These are phyloP conservation scores for Boletus subcaerulescens DNA, from an alignment of 768 basidiomycete species.

Conservation along the genomic window DNA sequence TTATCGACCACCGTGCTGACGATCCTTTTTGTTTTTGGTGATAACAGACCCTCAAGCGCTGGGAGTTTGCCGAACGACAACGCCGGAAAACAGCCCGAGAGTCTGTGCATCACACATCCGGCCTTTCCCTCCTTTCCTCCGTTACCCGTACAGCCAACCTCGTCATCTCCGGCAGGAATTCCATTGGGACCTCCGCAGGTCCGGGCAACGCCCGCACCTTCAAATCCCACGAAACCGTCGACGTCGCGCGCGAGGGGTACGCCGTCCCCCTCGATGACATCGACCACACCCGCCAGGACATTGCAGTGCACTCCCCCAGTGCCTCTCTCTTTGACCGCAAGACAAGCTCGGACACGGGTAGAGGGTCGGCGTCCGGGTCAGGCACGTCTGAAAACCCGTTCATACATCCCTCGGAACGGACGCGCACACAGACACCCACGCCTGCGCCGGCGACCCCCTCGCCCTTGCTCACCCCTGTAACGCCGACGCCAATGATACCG, in stretches of 20 bases:
- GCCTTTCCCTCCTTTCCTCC: conserved; percentile 51
- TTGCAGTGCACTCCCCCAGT: conserved; percentile 32
- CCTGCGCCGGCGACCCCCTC: no score
- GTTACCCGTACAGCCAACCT: conserved; percentile 58
- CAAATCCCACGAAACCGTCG: conserved; percentile 50
- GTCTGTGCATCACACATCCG: conserved; percentile 31
- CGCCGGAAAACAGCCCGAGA: conserved; percentile 72
- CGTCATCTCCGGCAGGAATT: conserved; percentile 48
- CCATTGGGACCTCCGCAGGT: conserved; percentile 28
- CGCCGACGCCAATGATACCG: not conserved
- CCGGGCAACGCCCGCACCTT: conserved; percentile 41
- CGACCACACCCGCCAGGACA: conserved; percentile 33
- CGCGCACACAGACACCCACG: not conserved
- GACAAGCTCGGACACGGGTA: conserved; percentile 9
- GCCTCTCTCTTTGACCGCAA: conserved; percentile 18
- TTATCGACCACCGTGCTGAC: conserved; percentile 1
- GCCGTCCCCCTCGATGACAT: conserved; percentile 54
- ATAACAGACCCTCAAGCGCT: conserved; percentile 65
- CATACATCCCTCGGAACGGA: conserved; percentile 28
- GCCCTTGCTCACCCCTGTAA: not conserved
- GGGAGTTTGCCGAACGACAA: conserved; percentile 76
- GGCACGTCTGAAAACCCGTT: conserved; percentile 43
- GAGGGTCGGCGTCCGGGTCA: not conserved
- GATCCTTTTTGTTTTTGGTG: not conserved
- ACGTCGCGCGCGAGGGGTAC: conserved; percentile 32